These are phyloP conservation scores for Penicillium corylophilum DNA, from an alignment of 2,329 filamentous ascomycete species.

Conservation along the genomic window DNA sequence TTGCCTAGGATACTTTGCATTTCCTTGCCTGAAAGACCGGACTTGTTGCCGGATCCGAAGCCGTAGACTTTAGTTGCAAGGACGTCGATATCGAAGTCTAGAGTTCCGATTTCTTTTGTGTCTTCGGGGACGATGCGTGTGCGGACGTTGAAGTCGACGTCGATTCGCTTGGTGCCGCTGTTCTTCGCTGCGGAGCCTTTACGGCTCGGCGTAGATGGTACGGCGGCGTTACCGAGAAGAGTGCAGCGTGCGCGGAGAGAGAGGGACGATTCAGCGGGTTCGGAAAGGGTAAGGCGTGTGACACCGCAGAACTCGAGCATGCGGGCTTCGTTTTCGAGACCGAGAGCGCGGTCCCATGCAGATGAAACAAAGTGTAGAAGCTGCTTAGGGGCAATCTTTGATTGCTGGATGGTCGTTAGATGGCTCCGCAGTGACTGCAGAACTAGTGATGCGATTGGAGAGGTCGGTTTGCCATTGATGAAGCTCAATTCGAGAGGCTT, in stretches of 20 bases:
- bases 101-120: slow-evolving; percentile 22
- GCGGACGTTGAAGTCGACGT: slow-evolving; percentile 42
- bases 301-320: slow-evolving; percentile 47
- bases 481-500: slow-evolving; percentile 37
- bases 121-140: slow-evolving; percentile 24
- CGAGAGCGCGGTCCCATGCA: slow-evolving; percentile 43
- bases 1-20: slow-evolving; percentile 38
- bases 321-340: slow-evolving; percentile 45
- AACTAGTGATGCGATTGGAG: slow-evolving; percentile 42
- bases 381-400: slow-evolving; percentile 36
- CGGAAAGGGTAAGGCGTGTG: slow-evolving; percentile 37
- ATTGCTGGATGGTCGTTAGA: slow-evolving; percentile 36
- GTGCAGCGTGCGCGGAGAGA: slow-evolving; percentile 41
- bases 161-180: slow-evolving; percentile 30
- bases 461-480: slow-evolving; percentile 22
- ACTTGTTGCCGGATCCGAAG: slow-evolving; percentile 30
- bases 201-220: slow-evolving; percentile 11
- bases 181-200: slow-evolving; percentile 12
- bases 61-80: slow-evolving; percentile 43
- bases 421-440: slow-evolving; percentile 43
- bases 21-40: slow-evolving; percentile 33
- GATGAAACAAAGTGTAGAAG: slow-evolving; percentile 43
- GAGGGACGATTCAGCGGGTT: slow-evolving; percentile 24
- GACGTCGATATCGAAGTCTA: slow-evolving; percentile 41
- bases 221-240: slow-evolving; percentile 29